Evolutionary conservation across 2,329 filamentous ascomycete species (phyloP).

Genomic region (Xenoacremonium recifei): DNA sequence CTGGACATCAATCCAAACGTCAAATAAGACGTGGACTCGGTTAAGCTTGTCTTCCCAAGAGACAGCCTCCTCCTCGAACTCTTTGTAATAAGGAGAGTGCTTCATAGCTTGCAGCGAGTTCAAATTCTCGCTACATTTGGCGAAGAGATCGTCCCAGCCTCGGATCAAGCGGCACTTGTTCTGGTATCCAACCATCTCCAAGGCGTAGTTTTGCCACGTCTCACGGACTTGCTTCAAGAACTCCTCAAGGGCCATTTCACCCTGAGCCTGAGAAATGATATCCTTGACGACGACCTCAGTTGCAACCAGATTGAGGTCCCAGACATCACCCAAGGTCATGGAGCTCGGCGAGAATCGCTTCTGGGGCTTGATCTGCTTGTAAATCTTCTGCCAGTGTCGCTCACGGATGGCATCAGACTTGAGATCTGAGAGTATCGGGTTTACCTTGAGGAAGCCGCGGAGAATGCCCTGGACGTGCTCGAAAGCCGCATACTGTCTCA

Average conservation of each 20-base stretch:
- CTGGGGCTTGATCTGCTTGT: constrained; percentile 89
- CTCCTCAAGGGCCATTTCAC: constrained; percentile 97
- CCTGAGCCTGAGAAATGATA: constrained; percentile 93
- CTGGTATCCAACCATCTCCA: constrained; percentile 96
- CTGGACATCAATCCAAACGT: constrained; percentile 99
- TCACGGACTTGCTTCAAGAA: constrained; percentile 96
- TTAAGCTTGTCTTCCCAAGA: constrained; percentile 98
- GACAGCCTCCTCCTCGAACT: constrained; percentile 96
- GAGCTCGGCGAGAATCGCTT: constrained; percentile 93
- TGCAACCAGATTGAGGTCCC: constrained; percentile 89
- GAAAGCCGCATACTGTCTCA: constrained; percentile 99
- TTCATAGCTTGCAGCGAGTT: constrained; percentile 98
- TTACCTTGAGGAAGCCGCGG: constrained; percentile 86
- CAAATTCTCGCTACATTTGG: constrained; percentile 96
- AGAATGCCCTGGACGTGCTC: constrained; percentile 95
- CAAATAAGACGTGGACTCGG: constrained; percentile 93
- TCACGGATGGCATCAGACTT: constrained; percentile 97
- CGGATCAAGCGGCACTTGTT: constrained; percentile 97
- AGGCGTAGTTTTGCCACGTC: constrained; percentile 91
- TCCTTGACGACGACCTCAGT: constrained; percentile 87
- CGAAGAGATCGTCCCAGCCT: constrained; percentile 97
- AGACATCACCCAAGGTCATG: constrained; percentile 97
- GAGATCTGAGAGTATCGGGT: constrained; percentile 80
- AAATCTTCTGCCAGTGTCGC: constrained; percentile 96
- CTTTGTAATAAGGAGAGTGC: constrained; percentile 98